These are phyloP conservation scores for fission yeast (Schizosaccharomyces pombe) DNA, from an alignment of 805 yeast genomes.

Conservation along the genomic window ASM294v3 CU329670.1:209501-210000, in stretches of 20 bases:
- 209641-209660: neutral
- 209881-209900: neutral
- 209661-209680: neutral
- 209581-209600: neutral
- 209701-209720: neutral
- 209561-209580: neutral
- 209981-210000: too few species aligned
- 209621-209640: neutral
- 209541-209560: neutral
- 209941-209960: too few species aligned
- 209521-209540: neutral
- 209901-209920: neutral
- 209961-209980: too few species aligned
- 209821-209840: constrained; percentile 1
- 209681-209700: neutral
- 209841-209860: neutral
- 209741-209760: neutral
- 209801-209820: neutral
- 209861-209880: neutral
- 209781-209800: neutral
- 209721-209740: neutral
- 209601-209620: neutral
- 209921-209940: neutral
- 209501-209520: neutral
- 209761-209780: neutral